Evolutionary conservation across 2,329 filamentous ascomycete genomes (phyloP).

Genomic region (Arthroderma sp.): DNA sequence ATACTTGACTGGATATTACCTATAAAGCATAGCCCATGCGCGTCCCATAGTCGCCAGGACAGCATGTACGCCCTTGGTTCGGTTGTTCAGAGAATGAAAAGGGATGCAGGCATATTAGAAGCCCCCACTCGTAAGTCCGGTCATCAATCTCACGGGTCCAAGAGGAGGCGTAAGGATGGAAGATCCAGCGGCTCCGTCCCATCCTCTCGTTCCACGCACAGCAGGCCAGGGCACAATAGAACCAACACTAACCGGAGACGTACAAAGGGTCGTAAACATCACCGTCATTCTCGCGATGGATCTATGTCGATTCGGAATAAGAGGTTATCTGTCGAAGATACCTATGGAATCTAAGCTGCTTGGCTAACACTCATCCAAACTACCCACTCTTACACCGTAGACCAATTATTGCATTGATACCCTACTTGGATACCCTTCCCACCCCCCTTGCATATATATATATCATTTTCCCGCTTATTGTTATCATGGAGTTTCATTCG

Average conservation of each 20-base stretch:
- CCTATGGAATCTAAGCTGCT: background rate
- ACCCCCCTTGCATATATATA: background rate
- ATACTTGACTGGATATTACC: constrained; percentile 71
- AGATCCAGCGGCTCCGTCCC: background rate
- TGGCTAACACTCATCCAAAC: too few relatives aligned
- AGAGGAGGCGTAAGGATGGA: background rate
- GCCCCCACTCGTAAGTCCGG: background rate
- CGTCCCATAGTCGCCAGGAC: constrained; percentile 50
- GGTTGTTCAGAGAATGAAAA: constrained; percentile 46
- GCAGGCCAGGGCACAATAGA: background rate
- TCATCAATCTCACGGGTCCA: background rate
- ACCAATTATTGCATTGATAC: background rate
- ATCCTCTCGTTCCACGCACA: background rate
- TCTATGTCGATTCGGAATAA: background rate
- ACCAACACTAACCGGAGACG: background rate
- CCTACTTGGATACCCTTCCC: background rate
- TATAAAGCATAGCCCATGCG: constrained; percentile 60
- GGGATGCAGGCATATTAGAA: constrained; percentile 26
- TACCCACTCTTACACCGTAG: background rate
- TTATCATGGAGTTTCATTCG: background rate
- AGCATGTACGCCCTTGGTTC: constrained; percentile 59
- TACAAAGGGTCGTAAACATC: background rate
- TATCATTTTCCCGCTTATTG: background rate
- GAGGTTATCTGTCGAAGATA: background rate
- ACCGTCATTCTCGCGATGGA: background rate